Evolutionary conservation across 768 basidiomycete genomes (phyloP).

Genomic region (Agaricus subrufescens): DNA sequence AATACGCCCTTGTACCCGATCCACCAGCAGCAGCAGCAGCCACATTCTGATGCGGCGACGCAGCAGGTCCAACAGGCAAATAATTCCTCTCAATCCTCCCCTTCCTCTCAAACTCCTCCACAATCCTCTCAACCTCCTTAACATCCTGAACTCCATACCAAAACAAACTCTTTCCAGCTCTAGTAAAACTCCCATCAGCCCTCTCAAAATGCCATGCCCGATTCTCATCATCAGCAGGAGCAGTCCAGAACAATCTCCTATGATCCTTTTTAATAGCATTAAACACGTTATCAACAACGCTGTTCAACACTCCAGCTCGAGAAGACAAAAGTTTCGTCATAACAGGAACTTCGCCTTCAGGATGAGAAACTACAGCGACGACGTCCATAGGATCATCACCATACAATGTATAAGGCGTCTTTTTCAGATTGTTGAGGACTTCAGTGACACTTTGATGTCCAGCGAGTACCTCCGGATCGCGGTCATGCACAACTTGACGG

Average conservation of each 20-base stretch:
- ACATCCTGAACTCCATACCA: conserved; percentile 97
- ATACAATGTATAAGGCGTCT: conserved; percentile 87
- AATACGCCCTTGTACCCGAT: conserved; percentile 48
- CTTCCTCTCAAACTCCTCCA: conserved; percentile 70
- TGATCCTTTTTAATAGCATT: conserved; percentile 95
- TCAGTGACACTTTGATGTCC: conserved; percentile 85
- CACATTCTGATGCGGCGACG: conserved; percentile 46
- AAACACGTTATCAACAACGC: conserved; percentile 96
- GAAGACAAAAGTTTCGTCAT: conserved; percentile 91
- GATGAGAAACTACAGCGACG: conserved; percentile 90
- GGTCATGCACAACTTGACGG: conserved; percentile 91
- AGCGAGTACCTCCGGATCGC: conserved; percentile 85
- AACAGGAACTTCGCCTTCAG: conserved; percentile 82
- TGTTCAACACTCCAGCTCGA: conserved; percentile 86
- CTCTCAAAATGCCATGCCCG: conserved; percentile 98
- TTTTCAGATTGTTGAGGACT: conserved; percentile 76
- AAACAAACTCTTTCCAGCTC: conserved; percentile 90
- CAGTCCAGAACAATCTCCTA: conserved; percentile 95
- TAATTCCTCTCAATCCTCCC: conserved; percentile 85
- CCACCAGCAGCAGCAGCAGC: conserved; percentile 22
- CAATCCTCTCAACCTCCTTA: conserved; percentile 82
- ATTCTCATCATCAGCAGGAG: conserved; percentile 93
- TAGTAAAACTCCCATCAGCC: conserved; percentile 95
- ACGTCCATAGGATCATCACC: conserved; percentile 98
- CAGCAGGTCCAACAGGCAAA: conserved; percentile 80